Evolutionary conservation across 2,329 filamentous ascomycete genomes (phyloP).

Genomic region (Sclerotinia minor): DNA sequence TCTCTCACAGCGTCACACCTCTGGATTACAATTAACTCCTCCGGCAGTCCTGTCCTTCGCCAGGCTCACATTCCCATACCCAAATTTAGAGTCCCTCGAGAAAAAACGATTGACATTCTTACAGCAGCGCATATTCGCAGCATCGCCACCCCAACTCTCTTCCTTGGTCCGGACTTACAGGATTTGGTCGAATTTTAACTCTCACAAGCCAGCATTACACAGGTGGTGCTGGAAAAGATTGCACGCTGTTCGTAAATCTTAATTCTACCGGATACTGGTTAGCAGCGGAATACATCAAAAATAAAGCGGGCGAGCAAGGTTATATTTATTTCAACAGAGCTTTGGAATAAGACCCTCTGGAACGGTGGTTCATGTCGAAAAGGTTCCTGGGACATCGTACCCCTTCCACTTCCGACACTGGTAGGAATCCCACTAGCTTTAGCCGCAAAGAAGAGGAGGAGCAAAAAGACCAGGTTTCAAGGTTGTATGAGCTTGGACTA

Average conservation of each 20-base stretch:
- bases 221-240: slow-evolving; percentile 5
- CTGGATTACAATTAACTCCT: slow-evolving; percentile 3
- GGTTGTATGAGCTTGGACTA: slow-evolving; percentile 41
- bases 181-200: slow-evolving; percentile 18
- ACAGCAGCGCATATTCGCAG: slow-evolving; percentile 17
- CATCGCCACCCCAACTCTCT: slow-evolving; percentile 21
- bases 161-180: slow-evolving; percentile 20
- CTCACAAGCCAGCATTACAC: slow-evolving; percentile 8
- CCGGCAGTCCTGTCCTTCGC: slow-evolving; percentile 17
- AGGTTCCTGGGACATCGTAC: slow-evolving; percentile 30
- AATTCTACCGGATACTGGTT: not conserved
- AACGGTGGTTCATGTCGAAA: slow-evolving; percentile 37
- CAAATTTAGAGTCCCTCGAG: slow-evolving; percentile 21
- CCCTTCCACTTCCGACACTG: slow-evolving; percentile 13
- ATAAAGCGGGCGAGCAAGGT: not conserved
- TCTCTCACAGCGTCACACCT: slow-evolving; percentile 17
- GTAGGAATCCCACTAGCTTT: slow-evolving; percentile 21
- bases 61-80: slow-evolving; percentile 1
- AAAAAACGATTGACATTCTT: slow-evolving; percentile 16
- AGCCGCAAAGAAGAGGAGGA: slow-evolving; percentile 28
- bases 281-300: not conserved
- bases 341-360: slow-evolving; percentile 3
- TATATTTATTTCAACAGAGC: slow-evolving; percentile 7
- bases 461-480: slow-evolving; percentile 38
- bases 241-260: slow-evolving; percentile 2